phyloP scores from a whole-genome alignment of 208 protist species.

The Leishmania turanica region DNA sequence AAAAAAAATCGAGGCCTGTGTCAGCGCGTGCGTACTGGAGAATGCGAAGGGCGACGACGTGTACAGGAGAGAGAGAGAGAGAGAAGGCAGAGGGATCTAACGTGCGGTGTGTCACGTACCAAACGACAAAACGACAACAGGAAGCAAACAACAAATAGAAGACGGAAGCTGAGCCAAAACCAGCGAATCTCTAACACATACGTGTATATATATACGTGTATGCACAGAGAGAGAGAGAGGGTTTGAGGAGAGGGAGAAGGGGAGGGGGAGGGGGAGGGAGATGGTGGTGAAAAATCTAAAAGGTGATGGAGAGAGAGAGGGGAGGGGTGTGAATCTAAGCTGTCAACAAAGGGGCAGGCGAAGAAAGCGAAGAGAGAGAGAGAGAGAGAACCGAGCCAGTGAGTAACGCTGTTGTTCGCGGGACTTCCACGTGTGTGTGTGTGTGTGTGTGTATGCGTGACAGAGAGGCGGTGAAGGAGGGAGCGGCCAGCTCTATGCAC shows the following conservation, averaged over 20 bases:
- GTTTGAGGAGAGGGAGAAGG: neutral
- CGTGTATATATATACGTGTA: neutral
- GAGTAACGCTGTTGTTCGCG: neutral
- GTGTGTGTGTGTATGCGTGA: neutral
- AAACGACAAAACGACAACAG: neutral
- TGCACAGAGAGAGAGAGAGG: neutral
- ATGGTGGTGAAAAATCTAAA: constrained; percentile 4
- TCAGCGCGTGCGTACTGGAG: neutral
- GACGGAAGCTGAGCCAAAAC: constrained; percentile 1
- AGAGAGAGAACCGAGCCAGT: neutral
- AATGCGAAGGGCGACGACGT: neutral
- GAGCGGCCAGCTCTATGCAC: neutral
- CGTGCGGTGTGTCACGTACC: neutral
- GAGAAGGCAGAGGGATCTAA: neutral
- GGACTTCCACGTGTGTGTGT: neutral
- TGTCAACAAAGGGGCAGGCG: too few relatives aligned
- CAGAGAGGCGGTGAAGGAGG: neutral
- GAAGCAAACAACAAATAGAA: too few relatives aligned
- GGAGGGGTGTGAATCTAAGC: neutral
- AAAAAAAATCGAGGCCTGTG: neutral
- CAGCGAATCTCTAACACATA: neutral
- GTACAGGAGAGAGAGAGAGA: neutral
- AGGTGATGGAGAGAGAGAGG: neutral
- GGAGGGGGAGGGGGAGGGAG: neutral
- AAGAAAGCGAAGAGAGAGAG: neutral